A percentile compares a stretch with the other conserved stretches of the same genome.
Evolutionary conservation across 2,329 filamentous ascomycete species (phyloP).

Genomic region (Ophiostoma sp.): DNA sequence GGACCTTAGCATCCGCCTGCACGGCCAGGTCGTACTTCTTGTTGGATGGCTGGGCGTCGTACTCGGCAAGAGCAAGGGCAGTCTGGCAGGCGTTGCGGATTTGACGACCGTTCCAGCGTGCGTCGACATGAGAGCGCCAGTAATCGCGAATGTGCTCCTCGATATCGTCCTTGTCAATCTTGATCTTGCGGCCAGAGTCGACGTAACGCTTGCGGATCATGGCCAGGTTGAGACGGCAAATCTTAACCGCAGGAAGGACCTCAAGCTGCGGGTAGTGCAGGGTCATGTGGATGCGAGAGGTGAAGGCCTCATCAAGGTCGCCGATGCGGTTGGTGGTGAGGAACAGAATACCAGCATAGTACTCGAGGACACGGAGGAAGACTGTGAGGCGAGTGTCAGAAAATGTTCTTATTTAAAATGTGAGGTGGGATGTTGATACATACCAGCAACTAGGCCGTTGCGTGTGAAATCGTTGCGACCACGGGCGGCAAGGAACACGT

Average conservation of each 20-base stretch:
- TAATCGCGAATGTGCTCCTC: not conserved
- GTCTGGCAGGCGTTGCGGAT: slow-evolving; percentile 8
- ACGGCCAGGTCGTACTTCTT: slow-evolving; percentile 3
- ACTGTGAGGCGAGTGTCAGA: not conserved
- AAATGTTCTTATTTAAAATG: too few species aligned
- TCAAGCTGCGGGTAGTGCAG: slow-evolving; percentile 39
- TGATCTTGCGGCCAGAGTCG: not conserved
- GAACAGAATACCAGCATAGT: slow-evolving; percentile 32
- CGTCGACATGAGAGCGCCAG: not conserved
- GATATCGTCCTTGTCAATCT: not conserved
- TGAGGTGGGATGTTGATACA: too few species aligned
- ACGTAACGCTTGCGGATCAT: not conserved
- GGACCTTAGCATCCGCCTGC: slow-evolving; percentile 15
- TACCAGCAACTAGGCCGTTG: slow-evolving; percentile 29
- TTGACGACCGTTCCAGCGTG: not conserved
- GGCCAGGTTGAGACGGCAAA: slow-evolving; percentile 29
- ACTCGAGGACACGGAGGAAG: slow-evolving; percentile 32
- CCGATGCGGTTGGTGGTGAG: slow-evolving; percentile 32
- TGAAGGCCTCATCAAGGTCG: slow-evolving; percentile 34
- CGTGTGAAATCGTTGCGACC: slow-evolving; percentile 23
- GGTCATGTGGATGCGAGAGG: slow-evolving; percentile 42
- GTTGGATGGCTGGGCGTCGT: not conserved
- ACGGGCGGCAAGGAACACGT: slow-evolving; percentile 10
- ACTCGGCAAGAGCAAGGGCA: not conserved
- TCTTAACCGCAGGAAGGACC: slow-evolving; percentile 30